Evolutionary conservation across 345 rosid genomes (phyloP).

Genomic region (Populus nigra): DNA sequence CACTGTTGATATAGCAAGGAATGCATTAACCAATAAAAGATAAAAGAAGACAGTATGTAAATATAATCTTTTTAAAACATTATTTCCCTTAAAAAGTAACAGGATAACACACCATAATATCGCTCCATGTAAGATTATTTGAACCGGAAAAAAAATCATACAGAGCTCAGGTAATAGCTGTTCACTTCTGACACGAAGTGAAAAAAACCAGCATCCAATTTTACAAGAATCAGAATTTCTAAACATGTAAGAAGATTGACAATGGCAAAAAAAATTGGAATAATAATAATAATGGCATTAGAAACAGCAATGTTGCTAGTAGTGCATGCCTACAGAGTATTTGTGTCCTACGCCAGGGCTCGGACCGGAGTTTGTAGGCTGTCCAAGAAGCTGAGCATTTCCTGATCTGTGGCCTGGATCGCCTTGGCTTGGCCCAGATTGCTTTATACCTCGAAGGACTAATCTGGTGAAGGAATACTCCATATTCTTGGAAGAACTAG

Average conservation of each 20-base stretch:
- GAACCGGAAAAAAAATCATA: neutral
- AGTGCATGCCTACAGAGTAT: neutral
- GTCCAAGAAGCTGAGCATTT: neutral
- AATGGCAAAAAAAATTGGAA: neutral
- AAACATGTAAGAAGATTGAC: neutral
- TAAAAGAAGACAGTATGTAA: neutral
- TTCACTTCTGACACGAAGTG: neutral
- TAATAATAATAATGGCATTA: no score
- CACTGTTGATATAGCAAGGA: no score
- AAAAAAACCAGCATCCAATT: neutral
- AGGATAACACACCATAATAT: neutral
- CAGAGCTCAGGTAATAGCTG: neutral
- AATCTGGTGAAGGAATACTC: neutral
- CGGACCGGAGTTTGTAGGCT: constrained; percentile 26
- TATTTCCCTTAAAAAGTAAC: neutral
- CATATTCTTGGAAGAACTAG: neutral
- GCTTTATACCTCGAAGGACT: constrained; percentile 9
- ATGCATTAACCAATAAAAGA: no score
- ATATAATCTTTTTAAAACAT: neutral
- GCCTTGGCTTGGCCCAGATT: constrained; percentile 35
- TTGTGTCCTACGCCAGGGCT: constrained; percentile 38
- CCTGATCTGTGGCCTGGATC: constrained; percentile 31
- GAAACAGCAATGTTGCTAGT: neutral
- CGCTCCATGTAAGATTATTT: neutral
- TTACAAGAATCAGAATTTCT: no score